Evolutionary conservation across 805 yeast species (phyloP).

Genomic region (Candida sanyiensis): DNA sequence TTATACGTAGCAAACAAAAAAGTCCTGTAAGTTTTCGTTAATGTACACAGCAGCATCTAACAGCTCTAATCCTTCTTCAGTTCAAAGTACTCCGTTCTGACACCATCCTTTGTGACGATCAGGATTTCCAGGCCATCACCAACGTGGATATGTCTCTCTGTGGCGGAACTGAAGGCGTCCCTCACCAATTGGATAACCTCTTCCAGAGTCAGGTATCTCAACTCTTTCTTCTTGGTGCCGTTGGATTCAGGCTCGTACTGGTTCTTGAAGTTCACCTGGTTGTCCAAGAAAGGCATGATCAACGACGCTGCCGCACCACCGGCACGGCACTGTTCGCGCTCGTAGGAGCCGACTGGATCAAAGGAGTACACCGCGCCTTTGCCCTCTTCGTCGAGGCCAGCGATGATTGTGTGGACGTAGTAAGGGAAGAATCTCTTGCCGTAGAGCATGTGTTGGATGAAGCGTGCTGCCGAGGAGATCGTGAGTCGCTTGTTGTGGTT

Average conservation of each 20-base stretch:
- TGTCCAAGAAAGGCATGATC: conserved; percentile 96
- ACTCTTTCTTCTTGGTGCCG: conserved; percentile 56
- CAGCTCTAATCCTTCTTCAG: conserved; percentile 73
- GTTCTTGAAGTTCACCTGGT: conserved; percentile 93
- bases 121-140: conserved; percentile 94
- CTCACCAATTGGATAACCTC: conserved; percentile 83
- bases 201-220: conserved; percentile 65
- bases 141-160: conserved; percentile 97
- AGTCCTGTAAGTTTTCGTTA: background rate
- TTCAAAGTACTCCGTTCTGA: conserved; percentile 74
- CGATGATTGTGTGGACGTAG: conserved; percentile 90
- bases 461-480: conserved; percentile 76
- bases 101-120: conserved; percentile 91
- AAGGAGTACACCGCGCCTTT: conserved; percentile 93
- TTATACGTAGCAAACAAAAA: background rate
- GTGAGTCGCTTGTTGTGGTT: conserved; percentile 71
- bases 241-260: conserved; percentile 78
- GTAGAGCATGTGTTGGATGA: conserved; percentile 82
- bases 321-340: conserved; percentile 94
- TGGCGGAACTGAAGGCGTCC: conserved; percentile 94
- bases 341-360: conserved; percentile 97
- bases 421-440: conserved; percentile 95
- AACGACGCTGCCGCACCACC: conserved; percentile 96
- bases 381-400: conserved; percentile 84
- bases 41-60: conserved; percentile 2